Evolutionary conservation across 305 asterid genomes (phyloP).

Genomic region (Caryopteris hybrid): DNA sequence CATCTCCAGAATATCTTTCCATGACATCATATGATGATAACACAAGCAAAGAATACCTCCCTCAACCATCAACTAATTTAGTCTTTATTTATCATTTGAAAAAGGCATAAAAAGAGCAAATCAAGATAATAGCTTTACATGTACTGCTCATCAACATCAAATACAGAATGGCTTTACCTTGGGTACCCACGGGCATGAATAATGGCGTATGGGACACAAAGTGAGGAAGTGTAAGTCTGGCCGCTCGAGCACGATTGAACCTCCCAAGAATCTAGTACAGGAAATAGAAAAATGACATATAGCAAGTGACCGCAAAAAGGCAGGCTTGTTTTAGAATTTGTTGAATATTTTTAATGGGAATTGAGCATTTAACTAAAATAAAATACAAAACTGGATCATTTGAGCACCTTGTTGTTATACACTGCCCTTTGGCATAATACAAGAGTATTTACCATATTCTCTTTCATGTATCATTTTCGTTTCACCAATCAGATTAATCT

Average conservation of each 20-base stretch:
- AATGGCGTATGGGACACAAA: slow-evolving; percentile 80
- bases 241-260: slow-evolving; percentile 96
- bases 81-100: not conserved
- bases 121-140: not conserved
- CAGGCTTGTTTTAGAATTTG: not conserved
- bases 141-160: not conserved
- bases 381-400: not conserved
- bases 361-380: not conserved
- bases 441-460: not conserved
- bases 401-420: not conserved
- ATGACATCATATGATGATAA: not conserved
- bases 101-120: not conserved
- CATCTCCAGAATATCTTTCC: not conserved
- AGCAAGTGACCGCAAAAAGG: not conserved
- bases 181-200: slow-evolving; percentile 98
- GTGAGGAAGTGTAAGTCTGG: slow-evolving; percentile 85
- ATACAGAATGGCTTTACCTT: slow-evolving; percentile 47
- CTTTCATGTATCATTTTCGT: not conserved
- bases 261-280: slow-evolving; percentile 74
- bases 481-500: not conserved
- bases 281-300: slow-evolving; percentile 2
- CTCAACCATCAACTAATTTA: not conserved
- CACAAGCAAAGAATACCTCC: not conserved
- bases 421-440: not conserved
- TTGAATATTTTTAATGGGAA: not conserved